phyloP scores from a whole-genome alignment of 1,139 yeast species.

The Zygosaccharomyces sapae region DNA sequence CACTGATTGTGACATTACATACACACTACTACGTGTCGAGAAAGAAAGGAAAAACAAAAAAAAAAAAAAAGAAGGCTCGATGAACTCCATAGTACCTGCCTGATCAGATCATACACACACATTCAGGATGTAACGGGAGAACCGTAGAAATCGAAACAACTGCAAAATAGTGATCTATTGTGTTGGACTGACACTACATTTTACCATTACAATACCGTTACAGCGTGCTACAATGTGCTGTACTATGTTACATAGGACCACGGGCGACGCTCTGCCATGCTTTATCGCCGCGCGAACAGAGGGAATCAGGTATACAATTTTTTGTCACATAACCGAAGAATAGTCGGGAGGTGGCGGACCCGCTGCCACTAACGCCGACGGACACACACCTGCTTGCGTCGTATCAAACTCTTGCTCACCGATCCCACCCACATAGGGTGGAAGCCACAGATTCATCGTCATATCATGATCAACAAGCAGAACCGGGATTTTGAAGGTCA shows the following conservation, averaged over 20 bases:
- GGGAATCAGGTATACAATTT: background rate
- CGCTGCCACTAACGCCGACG: background rate
- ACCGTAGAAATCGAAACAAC: no score
- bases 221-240: no score
- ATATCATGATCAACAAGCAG: constrained; percentile 23
- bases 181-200: no score
- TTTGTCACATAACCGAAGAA: background rate
- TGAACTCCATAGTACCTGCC: no score
- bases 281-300: no score
- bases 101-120: no score
- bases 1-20: background rate
- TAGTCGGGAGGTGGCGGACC: background rate
- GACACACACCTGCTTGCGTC: background rate
- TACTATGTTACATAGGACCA: no score
- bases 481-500: constrained; percentile 21
- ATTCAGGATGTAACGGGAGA: no score
- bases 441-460: constrained; percentile 22
- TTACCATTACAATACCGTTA: no score
- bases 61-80: background rate
- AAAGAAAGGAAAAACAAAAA: background rate
- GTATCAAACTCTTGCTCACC: constrained; percentile 4
- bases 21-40: background rate
- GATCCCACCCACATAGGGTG: constrained; percentile 17
- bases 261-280: no score
- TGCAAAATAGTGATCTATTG: no score